These are phyloP conservation scores for Vigna hirtella DNA, from an alignment of 306 rosid species.

Conservation along the genomic window DNA sequence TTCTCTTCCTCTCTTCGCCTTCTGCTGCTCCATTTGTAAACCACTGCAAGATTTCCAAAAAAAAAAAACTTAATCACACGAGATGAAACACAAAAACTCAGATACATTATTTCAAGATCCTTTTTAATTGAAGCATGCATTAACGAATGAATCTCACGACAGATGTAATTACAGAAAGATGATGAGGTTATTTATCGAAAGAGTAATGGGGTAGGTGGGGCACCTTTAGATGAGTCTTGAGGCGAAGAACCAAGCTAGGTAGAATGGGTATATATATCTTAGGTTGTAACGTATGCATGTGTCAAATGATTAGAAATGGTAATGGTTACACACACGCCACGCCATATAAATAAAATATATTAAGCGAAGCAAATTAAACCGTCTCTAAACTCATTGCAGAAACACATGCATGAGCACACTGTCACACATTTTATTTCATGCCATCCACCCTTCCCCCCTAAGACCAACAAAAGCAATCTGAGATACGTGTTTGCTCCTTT, in stretches of 20 bases:
- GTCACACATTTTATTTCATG: slow-evolving; percentile 9
- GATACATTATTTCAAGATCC: slow-evolving; percentile 24
- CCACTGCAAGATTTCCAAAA: slow-evolving; percentile 9
- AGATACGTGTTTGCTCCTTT: slow-evolving; percentile 53
- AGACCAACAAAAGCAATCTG: slow-evolving; percentile 50
- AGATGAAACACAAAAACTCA: neutral
- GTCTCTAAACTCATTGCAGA: slow-evolving; percentile 41
- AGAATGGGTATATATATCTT: neutral
- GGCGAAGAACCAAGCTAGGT: neutral
- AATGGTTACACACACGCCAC: slow-evolving; percentile 58
- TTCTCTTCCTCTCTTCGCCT: slow-evolving; percentile 57
- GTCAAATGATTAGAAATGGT: slow-evolving; percentile 44
- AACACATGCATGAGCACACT: slow-evolving; percentile 29
- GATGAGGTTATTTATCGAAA: neutral
- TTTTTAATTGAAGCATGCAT: neutral
- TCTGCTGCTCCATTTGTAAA: slow-evolving; percentile 51
- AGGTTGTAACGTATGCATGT: slow-evolving; percentile 39
- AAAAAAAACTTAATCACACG: no score
- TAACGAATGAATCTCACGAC: neutral
- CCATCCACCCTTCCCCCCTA: slow-evolving; percentile 10
- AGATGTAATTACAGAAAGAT: neutral
- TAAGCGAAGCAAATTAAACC: slow-evolving; percentile 47
- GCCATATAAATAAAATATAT: slow-evolving; percentile 39
- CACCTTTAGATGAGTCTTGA: slow-evolving; percentile 35
- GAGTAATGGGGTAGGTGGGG: slow-evolving; percentile 2